Conservation (phyloP, 2,329 filamentous ascomycete genomes). For the Pyrenophora tritici-repentis region DNA sequence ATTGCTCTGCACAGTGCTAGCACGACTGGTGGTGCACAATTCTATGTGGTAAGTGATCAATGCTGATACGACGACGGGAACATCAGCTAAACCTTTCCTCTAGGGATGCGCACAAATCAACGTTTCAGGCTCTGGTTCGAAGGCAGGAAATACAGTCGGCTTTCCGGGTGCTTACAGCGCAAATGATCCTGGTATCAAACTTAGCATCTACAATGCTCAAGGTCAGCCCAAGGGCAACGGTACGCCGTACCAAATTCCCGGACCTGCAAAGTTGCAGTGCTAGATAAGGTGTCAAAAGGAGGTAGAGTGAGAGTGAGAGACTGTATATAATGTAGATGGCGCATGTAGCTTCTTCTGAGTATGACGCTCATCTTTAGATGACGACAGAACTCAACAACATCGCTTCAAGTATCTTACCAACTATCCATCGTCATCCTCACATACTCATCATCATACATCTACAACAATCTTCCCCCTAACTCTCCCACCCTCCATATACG, state of each 20-base stretch:
- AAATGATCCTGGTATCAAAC: slow-evolving; percentile 38
- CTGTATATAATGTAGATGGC: too few relatives aligned
- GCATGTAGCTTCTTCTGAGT: too few relatives aligned
- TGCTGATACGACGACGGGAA: background rate
- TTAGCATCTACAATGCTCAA: slow-evolving; percentile 38
- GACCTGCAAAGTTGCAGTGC: slow-evolving; percentile 57
- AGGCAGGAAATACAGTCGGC: slow-evolving; percentile 34
- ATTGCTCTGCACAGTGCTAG: slow-evolving; percentile 51
- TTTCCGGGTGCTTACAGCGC: slow-evolving; percentile 45
- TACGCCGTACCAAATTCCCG: slow-evolving; percentile 56
- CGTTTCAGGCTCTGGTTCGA: slow-evolving; percentile 31
- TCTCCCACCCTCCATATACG: slow-evolving; percentile 34
- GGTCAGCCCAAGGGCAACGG: slow-evolving; percentile 25
- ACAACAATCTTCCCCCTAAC: slow-evolving; percentile 41
- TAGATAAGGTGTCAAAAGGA: slow-evolving; percentile 28
- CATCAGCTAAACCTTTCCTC: background rate
- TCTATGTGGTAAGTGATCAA: slow-evolving; percentile 40
- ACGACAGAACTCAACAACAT: too few relatives aligned
- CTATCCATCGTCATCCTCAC: too few relatives aligned
- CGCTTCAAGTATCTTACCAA: too few relatives aligned
- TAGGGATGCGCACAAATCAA: slow-evolving; percentile 44
- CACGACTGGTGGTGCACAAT: slow-evolving; percentile 46
- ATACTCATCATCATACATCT: slow-evolving; percentile 9
- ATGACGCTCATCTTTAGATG: too few relatives aligned
- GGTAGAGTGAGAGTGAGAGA: too few relatives aligned